Base-by-base conservation (phyloP, 345 rosid species). In the Camelina hispida region DNA sequence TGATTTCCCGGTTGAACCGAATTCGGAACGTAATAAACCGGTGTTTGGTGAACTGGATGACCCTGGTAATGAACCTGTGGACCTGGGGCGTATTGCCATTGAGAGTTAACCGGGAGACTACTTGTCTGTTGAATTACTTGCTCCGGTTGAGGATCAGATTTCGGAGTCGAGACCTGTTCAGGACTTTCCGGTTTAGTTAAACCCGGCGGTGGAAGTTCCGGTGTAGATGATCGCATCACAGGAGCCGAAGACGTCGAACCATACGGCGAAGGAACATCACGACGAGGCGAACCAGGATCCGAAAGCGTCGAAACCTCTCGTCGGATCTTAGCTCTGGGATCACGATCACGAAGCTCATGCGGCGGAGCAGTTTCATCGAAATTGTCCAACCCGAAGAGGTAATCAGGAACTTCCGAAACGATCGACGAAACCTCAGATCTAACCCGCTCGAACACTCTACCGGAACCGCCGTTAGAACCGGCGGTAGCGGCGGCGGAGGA, bases 231-330 rank as follows among this genome's bases (percentile, higher is more conserved):
- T 5, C 74, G 17, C 61, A 69, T 66, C 18, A 77, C 84, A 0
- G 89, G 81, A 66, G 84, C 87, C 0, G 96, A 89, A 12, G 91
- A 88, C 1, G 90, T 85, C 0, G 97, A 91, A 70, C 84, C 85
- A 72, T 81, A 91, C 42, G 91, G 89, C 4, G 95, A 88, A 20
- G 93, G 84, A 69, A 87, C 67, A 35, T 84, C 86, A 7, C 91
- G 93, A 54, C 86, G 91, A 2, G 93, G 98, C 12, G 98, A 91
- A 66, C 97, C 98, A 23, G 97, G 93, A 67, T 91, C 97, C 37
- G 97, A 89, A 14, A 84, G 81, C 37, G 78, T 68, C 61, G 93
- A 84, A 23, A 75, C 84, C n/a, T 91, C 98, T 10, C 81, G 78
- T 65, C 87, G 84, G 60, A 74, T 46, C 81, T 81, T 90, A 37